Percentiles rank a stretch among this genome's conserved stretches.
phyloP scores from a whole-genome alignment of 768 basidiomycete genomes.

The Kwoniella sp. region DNA sequence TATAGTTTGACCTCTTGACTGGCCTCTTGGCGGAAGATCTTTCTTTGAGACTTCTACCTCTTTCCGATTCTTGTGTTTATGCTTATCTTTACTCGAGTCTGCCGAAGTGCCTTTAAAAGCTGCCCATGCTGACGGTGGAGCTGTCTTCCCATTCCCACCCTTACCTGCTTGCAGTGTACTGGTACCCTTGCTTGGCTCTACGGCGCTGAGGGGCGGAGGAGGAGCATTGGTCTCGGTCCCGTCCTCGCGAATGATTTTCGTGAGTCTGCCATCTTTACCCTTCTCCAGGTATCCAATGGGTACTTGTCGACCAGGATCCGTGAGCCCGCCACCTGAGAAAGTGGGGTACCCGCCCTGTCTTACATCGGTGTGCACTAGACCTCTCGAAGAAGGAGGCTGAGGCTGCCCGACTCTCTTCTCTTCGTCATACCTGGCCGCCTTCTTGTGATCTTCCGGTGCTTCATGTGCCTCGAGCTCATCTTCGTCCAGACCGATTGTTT shows the following conservation, averaged over 20 bases:
- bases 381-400: background rate
- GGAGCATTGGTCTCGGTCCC: background rate
- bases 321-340: constrained; percentile 35
- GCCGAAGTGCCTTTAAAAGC: background rate
- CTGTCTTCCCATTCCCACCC: background rate
- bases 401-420: background rate
- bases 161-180: too few relatives aligned
- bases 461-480: background rate
- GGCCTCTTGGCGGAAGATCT: constrained; percentile 7
- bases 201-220: too few relatives aligned
- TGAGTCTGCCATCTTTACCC: constrained; percentile 19
- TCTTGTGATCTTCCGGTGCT: background rate
- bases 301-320: constrained; percentile 35
- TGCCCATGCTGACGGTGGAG: background rate
- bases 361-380: constrained; percentile 21
- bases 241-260: constrained; percentile 27
- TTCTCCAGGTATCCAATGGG: constrained; percentile 37
- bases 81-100: background rate
- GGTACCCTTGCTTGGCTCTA: too few relatives aligned
- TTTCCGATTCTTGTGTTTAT: background rate
- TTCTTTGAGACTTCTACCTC: background rate
- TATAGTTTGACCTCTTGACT: constrained; percentile 2
- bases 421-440: background rate
- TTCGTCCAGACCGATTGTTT: constrained; percentile 23
- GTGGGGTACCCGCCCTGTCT: constrained; percentile 47